These are phyloP conservation scores for Pisolithus albus DNA, from an alignment of 768 basidiomycete genomes.

Conservation along the genomic window DNA sequence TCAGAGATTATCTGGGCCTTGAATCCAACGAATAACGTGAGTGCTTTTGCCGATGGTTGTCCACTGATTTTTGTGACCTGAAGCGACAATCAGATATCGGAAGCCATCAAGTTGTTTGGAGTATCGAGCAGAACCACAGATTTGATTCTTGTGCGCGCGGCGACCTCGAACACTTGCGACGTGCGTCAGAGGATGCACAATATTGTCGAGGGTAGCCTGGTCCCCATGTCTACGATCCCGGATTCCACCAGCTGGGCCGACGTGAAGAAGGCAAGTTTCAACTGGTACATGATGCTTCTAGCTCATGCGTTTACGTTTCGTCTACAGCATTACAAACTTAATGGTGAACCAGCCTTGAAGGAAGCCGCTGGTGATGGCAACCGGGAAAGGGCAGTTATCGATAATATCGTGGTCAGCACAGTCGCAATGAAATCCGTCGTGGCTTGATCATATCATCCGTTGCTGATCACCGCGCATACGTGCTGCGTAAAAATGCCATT, in stretches of 20 bases:
- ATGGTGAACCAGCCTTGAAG: conserved; percentile 40
- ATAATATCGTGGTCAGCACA: conserved; percentile 66
- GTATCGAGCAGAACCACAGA: conserved; percentile 58
- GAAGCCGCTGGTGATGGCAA: conserved; percentile 27
- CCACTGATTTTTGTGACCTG: not conserved
- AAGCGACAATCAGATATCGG: conserved; percentile 60
- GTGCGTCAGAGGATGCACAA: conserved; percentile 48
- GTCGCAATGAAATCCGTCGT: conserved; percentile 76
- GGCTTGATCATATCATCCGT: conserved; percentile 6
- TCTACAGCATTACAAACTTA: conserved; percentile 65
- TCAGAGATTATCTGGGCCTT: conserved; percentile 87
- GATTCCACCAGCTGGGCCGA: conserved; percentile 61
- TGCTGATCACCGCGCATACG: not conserved
- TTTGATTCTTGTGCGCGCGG: conserved; percentile 69
- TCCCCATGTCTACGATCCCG: conserved; percentile 38
- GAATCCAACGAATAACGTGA: conserved; percentile 82
- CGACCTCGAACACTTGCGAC: conserved; percentile 32
- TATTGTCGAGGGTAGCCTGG: conserved; percentile 53
- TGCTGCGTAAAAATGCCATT: not conserved
- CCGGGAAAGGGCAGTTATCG: conserved; percentile 39
- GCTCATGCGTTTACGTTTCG: not conserved
- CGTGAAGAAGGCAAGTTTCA: conserved; percentile 60
- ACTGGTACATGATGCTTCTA: no score
- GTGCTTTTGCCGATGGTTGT: conserved; percentile 7
- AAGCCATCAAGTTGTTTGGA: conserved; percentile 82